Evolutionary conservation across 768 basidiomycete genomes (phyloP), one percentile per base, ranked within the genome.

Genomic region (Mycena belliarum): DNA sequence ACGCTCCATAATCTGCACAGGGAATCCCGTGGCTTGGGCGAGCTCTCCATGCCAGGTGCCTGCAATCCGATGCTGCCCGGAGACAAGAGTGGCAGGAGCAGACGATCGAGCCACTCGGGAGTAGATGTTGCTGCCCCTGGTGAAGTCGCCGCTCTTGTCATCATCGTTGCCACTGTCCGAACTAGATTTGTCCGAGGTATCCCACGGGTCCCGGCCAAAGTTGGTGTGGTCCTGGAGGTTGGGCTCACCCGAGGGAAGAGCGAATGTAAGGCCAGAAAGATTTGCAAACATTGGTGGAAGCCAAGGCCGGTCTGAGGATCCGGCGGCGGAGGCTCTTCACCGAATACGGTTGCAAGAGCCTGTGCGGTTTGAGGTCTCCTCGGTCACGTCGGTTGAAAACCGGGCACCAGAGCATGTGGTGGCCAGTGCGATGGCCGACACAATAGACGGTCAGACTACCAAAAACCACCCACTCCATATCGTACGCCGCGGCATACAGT

Each of bases 401-500:
- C 9, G 42, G 41, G 5, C 41, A 8, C 48, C 48, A 57, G 2
- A 57, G 16, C 41, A 57, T 50, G 25, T 57, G 55, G 33, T 35
- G 2, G 32, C 48, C 55, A 1, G 5, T 23, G 8, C 55, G 38
- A 29, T 50, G 23, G 16, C 48, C 55, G 11, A 57, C 48, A 5
- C 18, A 26, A 21, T 26, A 57, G 12, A 29, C 46, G 8, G 48
- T 50, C 33, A 29, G 14, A 40, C 48, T 43, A 8, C 41, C 48
- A 14, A 43, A 57, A 9, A 57, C 16, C 2, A 50, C 18, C 55
- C 55, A 57, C 23, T 57, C 20, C 4, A 29, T 16, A 16, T 44
- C 33, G 49, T 57, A 57, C 35, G 55, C 55, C 1, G 23, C 55
- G 14, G 23, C 25, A 43, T 57, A 57, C 5, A 57, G 49, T 7